Percentiles rank a stretch among this genome's conserved stretches.
Conservation (phyloP, 208 protist genomes). For the Trypanosoma scelopori region DNA sequence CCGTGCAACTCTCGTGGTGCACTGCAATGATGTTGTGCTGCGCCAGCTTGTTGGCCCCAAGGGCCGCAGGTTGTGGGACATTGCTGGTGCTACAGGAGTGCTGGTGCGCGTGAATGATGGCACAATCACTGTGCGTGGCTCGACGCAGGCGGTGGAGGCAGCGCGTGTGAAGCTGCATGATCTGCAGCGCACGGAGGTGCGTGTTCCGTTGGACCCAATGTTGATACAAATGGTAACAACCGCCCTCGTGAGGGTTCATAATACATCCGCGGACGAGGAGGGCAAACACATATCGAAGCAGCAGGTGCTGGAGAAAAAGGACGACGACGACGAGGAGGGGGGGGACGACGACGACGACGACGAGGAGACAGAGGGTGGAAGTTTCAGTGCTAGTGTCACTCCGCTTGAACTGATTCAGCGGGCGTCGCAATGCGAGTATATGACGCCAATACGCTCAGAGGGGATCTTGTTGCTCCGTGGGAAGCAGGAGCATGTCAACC, state of each 20-base stretch:
- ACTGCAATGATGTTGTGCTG: constrained; percentile 33
- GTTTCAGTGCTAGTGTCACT: constrained; percentile 9
- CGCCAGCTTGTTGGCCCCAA: constrained; percentile 32
- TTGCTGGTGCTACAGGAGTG: constrained; percentile 41
- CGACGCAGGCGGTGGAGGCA: constrained; percentile 27
- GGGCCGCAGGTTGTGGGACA: constrained; percentile 34
- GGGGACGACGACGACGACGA: neutral
- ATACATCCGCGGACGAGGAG: neutral
- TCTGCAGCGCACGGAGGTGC: constrained; percentile 34
- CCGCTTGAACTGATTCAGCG: constrained; percentile 42
- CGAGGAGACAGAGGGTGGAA: neutral
- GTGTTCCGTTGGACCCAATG: constrained; percentile 27
- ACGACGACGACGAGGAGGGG: neutral
- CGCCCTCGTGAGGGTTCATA: constrained; percentile 20
- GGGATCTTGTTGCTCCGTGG: constrained; percentile 47
- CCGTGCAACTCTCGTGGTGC: constrained; percentile 26
- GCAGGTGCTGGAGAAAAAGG: neutral
- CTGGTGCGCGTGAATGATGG: constrained; percentile 31
- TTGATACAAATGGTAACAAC: constrained; percentile 38
- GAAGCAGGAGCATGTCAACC: constrained; percentile 23
- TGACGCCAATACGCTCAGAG: constrained; percentile 34
- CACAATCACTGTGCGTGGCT: constrained; percentile 36
- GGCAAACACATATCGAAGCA: constrained; percentile 5
- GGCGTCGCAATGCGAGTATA: constrained; percentile 38
- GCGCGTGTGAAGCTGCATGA: constrained; percentile 31